These are phyloP conservation scores for Cyberlindnera meyerae DNA, from an alignment of 805 yeast species.

Conservation along the genomic window DNA sequence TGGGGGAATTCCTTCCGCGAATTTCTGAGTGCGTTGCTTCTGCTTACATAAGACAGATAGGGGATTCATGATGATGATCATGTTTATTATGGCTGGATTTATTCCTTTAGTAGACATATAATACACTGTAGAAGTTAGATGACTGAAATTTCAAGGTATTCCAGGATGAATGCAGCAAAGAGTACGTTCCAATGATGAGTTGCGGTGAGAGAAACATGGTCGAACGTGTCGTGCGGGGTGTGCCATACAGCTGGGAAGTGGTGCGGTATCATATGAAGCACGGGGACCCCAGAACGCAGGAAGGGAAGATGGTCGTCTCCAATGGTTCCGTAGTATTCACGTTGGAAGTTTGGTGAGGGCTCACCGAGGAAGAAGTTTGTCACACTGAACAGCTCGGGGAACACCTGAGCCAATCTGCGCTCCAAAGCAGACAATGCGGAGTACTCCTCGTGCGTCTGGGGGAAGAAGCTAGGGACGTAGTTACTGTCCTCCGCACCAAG, in stretches of 20 bases:
- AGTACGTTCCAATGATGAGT: constrained; percentile 44
- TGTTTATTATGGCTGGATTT: no score
- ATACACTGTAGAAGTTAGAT: no score
- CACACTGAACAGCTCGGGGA: constrained; percentile 4
- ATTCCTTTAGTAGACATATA: no score
- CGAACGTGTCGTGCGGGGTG: constrained; percentile 41
- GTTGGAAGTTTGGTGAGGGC: constrained; percentile 15
- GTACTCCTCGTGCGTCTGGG: constrained; percentile 35
- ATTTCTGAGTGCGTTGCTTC: no score
- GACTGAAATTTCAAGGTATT: constrained; percentile 25
- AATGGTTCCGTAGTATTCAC: constrained; percentile 19
- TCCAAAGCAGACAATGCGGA: constrained; percentile 34
- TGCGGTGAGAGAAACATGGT: constrained; percentile 33
- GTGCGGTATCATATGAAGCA: constrained; percentile 49
- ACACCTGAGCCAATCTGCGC: constrained; percentile 12
- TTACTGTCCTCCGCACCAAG: constrained; percentile 35
- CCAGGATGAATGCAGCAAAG: constrained; percentile 34
- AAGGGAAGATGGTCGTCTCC: constrained; percentile 57
- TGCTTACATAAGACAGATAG: no score
- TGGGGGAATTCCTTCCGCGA: no score
- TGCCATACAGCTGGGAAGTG: constrained; percentile 53
- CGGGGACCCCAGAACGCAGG: constrained; percentile 39
- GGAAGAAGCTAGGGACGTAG: constrained; percentile 38
- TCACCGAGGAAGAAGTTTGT: constrained; percentile 9
- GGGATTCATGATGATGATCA: no score